Conservation (phyloP, 1,284 basidiomycete species). For the Termitomyces sp. region DNA sequence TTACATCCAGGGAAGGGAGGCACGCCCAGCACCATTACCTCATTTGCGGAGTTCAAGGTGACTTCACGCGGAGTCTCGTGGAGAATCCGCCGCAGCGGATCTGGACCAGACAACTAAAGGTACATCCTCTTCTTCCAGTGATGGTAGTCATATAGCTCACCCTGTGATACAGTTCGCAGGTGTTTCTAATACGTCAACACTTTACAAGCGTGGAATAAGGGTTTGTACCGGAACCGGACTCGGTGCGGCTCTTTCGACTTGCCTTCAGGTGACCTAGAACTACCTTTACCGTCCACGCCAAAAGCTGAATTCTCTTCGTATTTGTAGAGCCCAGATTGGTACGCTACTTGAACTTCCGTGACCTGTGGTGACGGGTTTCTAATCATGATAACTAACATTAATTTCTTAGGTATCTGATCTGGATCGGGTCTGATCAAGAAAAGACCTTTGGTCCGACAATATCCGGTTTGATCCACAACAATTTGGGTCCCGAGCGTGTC, state of each 20-base stretch:
- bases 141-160: neutral
- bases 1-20: slow-evolving; percentile 44
- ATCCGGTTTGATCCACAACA: slow-evolving; percentile 55
- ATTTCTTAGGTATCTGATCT: slow-evolving; percentile 52
- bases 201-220: slow-evolving; percentile 75
- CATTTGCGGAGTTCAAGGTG: slow-evolving; percentile 68
- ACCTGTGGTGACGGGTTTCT: slow-evolving; percentile 14
- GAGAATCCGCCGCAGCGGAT: slow-evolving; percentile 55
- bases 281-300: neutral
- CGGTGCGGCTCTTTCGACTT: slow-evolving; percentile 74
- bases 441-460: slow-evolving; percentile 81
- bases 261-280: slow-evolving; percentile 48
- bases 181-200: slow-evolving; percentile 69
- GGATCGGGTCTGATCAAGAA: slow-evolving; percentile 74
- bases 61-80: slow-evolving; percentile 61
- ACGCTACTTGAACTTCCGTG: slow-evolving; percentile 21
- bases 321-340: slow-evolving; percentile 55
- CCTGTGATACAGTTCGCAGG: slow-evolving; percentile 52
- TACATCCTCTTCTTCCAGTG: slow-evolving; percentile 15
- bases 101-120: slow-evolving; percentile 70
- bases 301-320: slow-evolving; percentile 8
- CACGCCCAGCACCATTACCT: slow-evolving; percentile 62
- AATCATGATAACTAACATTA: slow-evolving; percentile 3
- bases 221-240: slow-evolving; percentile 83
- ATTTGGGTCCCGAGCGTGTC: slow-evolving; percentile 50